Percentiles rank a stretch among this genome's conserved stretches.
These are phyloP conservation scores for Aspergillus oerlinghausenensis DNA, from an alignment of 2,329 filamentous ascomycete genomes.

Conservation along the genomic window DNA sequence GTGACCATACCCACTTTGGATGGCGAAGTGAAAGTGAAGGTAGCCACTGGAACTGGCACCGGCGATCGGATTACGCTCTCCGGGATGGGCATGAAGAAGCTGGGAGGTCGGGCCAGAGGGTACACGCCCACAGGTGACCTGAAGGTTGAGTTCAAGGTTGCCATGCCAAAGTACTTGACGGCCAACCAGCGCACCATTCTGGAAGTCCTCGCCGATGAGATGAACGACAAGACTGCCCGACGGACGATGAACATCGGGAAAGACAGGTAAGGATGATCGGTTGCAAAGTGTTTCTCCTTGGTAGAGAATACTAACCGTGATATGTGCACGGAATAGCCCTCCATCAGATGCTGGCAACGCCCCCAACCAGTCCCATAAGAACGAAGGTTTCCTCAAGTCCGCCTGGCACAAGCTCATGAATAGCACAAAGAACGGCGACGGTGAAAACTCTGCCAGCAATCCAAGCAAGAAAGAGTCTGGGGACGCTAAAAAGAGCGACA, in stretches of 20 bases:
- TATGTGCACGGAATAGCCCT: slow-evolving; percentile 11
- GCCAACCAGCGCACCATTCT: slow-evolving; percentile 88
- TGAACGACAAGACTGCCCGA: slow-evolving; percentile 87
- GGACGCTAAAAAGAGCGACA: slow-evolving; percentile 16
- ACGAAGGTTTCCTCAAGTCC: slow-evolving; percentile 87
- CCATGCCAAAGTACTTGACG: slow-evolving; percentile 90
- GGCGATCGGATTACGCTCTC: slow-evolving; percentile 85
- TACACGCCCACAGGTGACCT: slow-evolving; percentile 67
- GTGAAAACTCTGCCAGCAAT: slow-evolving; percentile 25
- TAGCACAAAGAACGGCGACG: slow-evolving; percentile 43
- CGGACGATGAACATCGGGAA: slow-evolving; percentile 78
- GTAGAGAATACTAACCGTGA: slow-evolving; percentile 4
- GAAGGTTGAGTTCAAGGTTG: slow-evolving; percentile 88
- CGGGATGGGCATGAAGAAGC: slow-evolving; percentile 90
- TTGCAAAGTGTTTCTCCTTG: neutral
- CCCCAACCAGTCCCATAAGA: slow-evolving; percentile 56
- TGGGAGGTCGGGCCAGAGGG: slow-evolving; percentile 59
- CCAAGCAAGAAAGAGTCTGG: slow-evolving; percentile 25
- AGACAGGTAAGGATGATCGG: slow-evolving; percentile 46
- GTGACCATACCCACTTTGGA: slow-evolving; percentile 86
- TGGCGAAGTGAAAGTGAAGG: slow-evolving; percentile 82
- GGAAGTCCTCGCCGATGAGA: slow-evolving; percentile 94
- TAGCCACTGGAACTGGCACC: slow-evolving; percentile 84
- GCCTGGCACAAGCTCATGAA: slow-evolving; percentile 92
- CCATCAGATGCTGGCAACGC: slow-evolving; percentile 12